These are phyloP conservation scores for Podospora pseudopauciseta DNA, from an alignment of 495 filamentous ascomycete genomes.

Conservation along the genomic window DNA sequence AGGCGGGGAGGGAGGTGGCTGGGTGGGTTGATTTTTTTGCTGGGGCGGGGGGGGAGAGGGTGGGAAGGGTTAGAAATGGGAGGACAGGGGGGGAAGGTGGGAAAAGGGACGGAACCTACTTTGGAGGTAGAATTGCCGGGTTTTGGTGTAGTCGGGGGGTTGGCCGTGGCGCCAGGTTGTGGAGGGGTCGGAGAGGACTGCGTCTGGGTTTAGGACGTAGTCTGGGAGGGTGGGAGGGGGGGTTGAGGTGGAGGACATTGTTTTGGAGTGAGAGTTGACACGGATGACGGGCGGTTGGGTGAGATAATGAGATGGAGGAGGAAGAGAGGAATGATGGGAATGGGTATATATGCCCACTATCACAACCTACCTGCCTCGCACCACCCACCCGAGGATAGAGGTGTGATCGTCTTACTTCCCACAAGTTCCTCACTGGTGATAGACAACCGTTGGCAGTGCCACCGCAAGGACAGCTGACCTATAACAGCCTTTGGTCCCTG, in stretches of 20 bases:
- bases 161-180: conserved; percentile 57
- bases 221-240: conserved; percentile 41
- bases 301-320: too few relatives aligned
- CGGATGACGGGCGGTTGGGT: too few relatives aligned
- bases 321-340: too few relatives aligned
- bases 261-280: too few relatives aligned
- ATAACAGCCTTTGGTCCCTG: too few relatives aligned
- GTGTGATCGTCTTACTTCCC: too few relatives aligned
- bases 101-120: conserved; percentile 37
- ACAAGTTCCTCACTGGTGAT: too few relatives aligned
- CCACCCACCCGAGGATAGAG: too few relatives aligned
- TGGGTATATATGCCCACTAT: too few relatives aligned
- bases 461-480: too few relatives aligned
- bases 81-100: background rate
- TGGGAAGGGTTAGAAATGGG: background rate
- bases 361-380: too few relatives aligned
- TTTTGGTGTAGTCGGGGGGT: conserved; percentile 59
- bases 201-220: conserved; percentile 57
- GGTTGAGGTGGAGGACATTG: background rate
- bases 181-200: conserved; percentile 51
- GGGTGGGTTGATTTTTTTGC: conserved; percentile 54
- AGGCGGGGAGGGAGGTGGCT: conserved; percentile 51
- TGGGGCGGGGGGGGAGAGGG: conserved; percentile 22
- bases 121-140: conserved; percentile 48
- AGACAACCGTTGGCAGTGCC: too few relatives aligned